Evolutionary conservation across 2,329 filamentous ascomycete species (phyloP).

Genomic region (Penicillium occitanis): DNA sequence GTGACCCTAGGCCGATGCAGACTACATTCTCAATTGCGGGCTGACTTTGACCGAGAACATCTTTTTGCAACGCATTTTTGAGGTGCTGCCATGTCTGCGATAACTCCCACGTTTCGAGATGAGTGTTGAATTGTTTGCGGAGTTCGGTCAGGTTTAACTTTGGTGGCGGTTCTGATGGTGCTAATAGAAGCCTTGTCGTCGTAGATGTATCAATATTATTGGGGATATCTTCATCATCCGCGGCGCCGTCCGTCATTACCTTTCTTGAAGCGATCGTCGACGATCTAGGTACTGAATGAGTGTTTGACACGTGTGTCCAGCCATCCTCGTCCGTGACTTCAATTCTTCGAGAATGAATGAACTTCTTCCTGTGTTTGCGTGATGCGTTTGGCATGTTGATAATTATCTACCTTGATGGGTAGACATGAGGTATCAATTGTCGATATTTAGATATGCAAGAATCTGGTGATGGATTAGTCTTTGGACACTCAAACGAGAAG

Average conservation of each 20-base stretch:
- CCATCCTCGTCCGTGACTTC: conserved; percentile 42
- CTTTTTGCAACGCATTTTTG: conserved; percentile 27
- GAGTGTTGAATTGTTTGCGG: conserved; percentile 32
- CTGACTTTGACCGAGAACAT: not conserved
- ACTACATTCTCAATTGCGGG: conserved; percentile 33
- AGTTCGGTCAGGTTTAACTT: conserved; percentile 34
- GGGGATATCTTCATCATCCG: not conserved
- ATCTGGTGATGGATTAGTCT: not conserved
- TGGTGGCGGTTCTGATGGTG: conserved; percentile 39
- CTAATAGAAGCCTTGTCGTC: conserved; percentile 21
- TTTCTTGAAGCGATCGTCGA: conserved; percentile 3
- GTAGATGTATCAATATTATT: not conserved
- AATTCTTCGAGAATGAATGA: conserved; percentile 33
- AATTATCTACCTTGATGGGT: not conserved
- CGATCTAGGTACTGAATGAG: conserved; percentile 16
- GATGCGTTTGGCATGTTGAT: conserved; percentile 37
- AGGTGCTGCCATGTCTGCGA: conserved; percentile 28
- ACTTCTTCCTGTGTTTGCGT: conserved; percentile 30
- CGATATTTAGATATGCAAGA: not conserved
- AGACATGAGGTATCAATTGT: not conserved
- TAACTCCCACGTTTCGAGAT: conserved; percentile 23
- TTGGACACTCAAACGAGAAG: not conserved
- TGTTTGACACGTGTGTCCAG: conserved; percentile 47
- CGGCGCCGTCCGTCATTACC: conserved; percentile 18
- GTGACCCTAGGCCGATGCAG: conserved; percentile 44